phyloP scores from a whole-genome alignment of 2,329 filamentous ascomycete genomes.

The Parastagonospora avenae region DNA sequence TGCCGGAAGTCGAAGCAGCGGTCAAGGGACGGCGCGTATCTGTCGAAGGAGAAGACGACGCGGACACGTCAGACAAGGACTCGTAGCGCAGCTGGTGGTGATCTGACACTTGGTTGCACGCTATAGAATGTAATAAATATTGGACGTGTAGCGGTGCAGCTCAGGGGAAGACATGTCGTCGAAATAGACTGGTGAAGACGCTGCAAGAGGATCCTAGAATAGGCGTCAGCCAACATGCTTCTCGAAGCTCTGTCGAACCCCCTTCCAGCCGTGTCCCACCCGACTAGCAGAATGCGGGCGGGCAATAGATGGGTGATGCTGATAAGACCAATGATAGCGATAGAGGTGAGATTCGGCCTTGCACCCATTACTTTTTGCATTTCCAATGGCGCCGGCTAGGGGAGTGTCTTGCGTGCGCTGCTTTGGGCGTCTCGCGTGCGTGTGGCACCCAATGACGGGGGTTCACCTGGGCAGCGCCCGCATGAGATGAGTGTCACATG shows the following conservation, averaged over 20 bases:
- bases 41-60: constrained; percentile 67
- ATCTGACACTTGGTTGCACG: constrained; percentile 33
- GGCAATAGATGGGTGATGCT: constrained; percentile 1
- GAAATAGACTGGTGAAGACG: constrained; percentile 20
- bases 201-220: constrained; percentile 16
- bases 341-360: not conserved
- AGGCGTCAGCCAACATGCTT: constrained; percentile 28
- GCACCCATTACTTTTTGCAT: not conserved
- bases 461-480: constrained; percentile 5
- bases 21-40: constrained; percentile 73
- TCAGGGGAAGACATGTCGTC: constrained; percentile 20
- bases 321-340: not conserved
- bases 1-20: constrained; percentile 76
- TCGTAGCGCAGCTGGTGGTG: constrained; percentile 23
- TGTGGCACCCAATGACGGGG: constrained; percentile 3
- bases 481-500: constrained; percentile 15
- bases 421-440: constrained; percentile 2
- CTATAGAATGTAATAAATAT: constrained; percentile 10
- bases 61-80: constrained; percentile 46
- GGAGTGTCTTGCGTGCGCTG: not conserved
- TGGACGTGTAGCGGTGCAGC: constrained; percentile 1
- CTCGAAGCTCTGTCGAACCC: constrained; percentile 34
- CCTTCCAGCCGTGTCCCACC: constrained; percentile 9
- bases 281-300: not conserved
- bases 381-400: constrained; percentile 4